Percentiles rank a stretch among this genome's conserved stretches.
Evolutionary conservation across 306 rosid species (phyloP).

Genomic region (Castanea crenata): DNA sequence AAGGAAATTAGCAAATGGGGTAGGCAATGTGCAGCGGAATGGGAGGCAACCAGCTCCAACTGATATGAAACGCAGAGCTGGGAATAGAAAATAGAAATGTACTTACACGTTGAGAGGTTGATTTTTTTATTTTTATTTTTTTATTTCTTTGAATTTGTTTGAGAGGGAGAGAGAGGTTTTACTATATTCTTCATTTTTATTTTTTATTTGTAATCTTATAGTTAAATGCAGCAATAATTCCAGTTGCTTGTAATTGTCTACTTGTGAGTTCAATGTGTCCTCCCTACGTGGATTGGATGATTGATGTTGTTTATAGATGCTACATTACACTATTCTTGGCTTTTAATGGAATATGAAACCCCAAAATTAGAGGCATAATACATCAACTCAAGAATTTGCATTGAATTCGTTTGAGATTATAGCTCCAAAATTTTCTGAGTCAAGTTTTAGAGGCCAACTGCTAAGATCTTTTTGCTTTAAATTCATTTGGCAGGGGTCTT

Average conservation of each 20-base stretch:
- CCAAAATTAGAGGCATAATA: neutral
- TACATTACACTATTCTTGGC: neutral
- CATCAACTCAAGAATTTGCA: neutral
- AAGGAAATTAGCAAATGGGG: conserved; percentile 60
- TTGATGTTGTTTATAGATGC: conserved; percentile 9
- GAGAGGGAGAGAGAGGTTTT: conserved; percentile 34
- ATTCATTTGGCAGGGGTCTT: too few species aligned
- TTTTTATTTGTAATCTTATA: conserved; percentile 40
- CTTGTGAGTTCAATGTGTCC: conserved; percentile 17
- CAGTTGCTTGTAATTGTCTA: conserved; percentile 65
- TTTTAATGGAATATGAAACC: conserved; percentile 16
- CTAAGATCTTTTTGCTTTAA: too few species aligned
- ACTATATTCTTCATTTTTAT: conserved; percentile 19
- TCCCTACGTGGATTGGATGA: conserved; percentile 31
- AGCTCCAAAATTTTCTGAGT: neutral
- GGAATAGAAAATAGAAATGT: conserved; percentile 58
- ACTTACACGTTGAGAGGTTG: conserved; percentile 31
- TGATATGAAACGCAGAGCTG: conserved; percentile 76
- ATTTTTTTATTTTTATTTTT: conserved; percentile 17
- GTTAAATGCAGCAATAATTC: conserved; percentile 73
- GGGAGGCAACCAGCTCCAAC: conserved; percentile 70
- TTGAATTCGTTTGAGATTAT: conserved; percentile 10
- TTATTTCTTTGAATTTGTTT: conserved; percentile 30
- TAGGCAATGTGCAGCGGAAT: conserved; percentile 36
- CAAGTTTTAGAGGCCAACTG: too few species aligned